Evolutionary conservation across 148 eudicot genomes (phyloP).

Genomic region (Spergularia marina): DNA sequence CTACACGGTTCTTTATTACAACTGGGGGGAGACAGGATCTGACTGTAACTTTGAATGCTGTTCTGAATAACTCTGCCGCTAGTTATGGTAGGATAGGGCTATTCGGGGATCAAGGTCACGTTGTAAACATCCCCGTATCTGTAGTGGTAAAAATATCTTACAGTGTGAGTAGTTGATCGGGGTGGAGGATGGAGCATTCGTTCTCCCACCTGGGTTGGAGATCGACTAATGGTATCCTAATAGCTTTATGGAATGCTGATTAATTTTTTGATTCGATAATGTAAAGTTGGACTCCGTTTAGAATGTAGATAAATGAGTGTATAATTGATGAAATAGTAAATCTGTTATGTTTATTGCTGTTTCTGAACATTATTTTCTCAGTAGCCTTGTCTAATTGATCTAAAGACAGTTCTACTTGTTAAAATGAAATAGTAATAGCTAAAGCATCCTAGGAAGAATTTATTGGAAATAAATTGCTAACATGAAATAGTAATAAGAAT

Average conservation of each 20-base stretch:
- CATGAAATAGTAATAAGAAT: neutral
- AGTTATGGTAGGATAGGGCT: conserved; percentile 91
- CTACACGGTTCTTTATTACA: conserved; percentile 56
- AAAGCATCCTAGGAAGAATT: neutral
- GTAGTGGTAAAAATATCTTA: conserved; percentile 54
- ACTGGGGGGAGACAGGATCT: conserved; percentile 65
- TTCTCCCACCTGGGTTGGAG: conserved; percentile 2
- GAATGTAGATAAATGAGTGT: conserved; percentile 34
- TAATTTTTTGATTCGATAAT: conserved; percentile 25
- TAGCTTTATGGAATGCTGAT: conserved; percentile 15
- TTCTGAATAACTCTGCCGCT: conserved; percentile 49
- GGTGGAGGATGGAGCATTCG: conserved; percentile 1
- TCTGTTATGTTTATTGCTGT: neutral
- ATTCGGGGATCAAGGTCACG: conserved; percentile 77
- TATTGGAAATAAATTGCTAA: neutral
- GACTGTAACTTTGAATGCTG: conserved; percentile 49
- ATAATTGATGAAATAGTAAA: conserved; percentile 19
- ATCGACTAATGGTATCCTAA: conserved; percentile 10
- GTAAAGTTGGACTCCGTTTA: conserved; percentile 24
- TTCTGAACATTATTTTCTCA: neutral
- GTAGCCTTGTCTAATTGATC: neutral
- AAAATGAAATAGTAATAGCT: conserved; percentile 5
- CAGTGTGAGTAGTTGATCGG: conserved; percentile 29
- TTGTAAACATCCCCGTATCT: conserved; percentile 67
- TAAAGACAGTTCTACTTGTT: neutral